phyloP scores from a whole-genome alignment of 805 yeast species.

The Hanseniaspora opuntiae region DNA sequence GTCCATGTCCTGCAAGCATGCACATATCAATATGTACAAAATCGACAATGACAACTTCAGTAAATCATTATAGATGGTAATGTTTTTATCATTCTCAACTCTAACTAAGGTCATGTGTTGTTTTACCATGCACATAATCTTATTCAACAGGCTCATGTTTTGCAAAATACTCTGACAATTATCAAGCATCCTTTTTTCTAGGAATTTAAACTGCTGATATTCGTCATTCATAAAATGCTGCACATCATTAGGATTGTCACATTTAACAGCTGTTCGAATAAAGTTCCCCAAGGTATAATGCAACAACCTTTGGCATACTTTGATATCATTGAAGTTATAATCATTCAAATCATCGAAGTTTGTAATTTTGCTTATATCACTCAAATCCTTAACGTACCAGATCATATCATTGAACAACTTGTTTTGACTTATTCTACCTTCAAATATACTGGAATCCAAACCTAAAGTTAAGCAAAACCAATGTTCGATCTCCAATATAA shows the following conservation, averaged over 20 bases:
- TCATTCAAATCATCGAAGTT: constrained; percentile 15
- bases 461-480: constrained; percentile 29
- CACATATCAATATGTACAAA: constrained; percentile 11
- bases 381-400: background rate
- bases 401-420: constrained; percentile 1
- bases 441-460: background rate
- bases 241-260: background rate
- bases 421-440: background rate
- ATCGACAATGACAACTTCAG: constrained; percentile 13
- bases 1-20: background rate
- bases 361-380: constrained; percentile 12
- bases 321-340: background rate
- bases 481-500: constrained; percentile 32
- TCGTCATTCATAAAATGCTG: constrained; percentile 1
- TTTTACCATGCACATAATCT: background rate
- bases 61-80: constrained; percentile 3
- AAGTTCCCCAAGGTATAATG: background rate
- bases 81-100: constrained; percentile 1
- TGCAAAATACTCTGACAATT: background rate
- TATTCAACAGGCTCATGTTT: background rate
- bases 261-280: background rate
- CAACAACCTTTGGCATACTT: background rate
- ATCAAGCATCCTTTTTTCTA: background rate
- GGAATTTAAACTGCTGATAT: constrained; percentile 6
- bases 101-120: constrained; percentile 8